Evolutionary conservation across 768 basidiomycete species (phyloP), one percentile per base, ranked within the genome.

Genomic region (Boletus rubescentipes): DNA sequence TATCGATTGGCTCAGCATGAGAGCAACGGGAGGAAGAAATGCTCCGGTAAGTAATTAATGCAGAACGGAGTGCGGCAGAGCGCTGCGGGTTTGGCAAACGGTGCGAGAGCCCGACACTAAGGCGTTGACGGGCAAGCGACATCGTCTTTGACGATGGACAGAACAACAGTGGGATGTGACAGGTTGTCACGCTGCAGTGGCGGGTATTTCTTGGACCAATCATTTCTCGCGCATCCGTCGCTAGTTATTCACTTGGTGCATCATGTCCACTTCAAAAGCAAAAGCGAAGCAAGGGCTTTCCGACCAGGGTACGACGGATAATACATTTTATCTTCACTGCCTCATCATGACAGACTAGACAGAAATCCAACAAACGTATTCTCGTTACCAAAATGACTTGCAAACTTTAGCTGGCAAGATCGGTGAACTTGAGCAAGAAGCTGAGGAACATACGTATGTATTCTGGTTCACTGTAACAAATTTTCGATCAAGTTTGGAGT

Each of bases 371-470:
- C 83, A 86, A 72, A 87, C 77, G 39, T 96, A 91, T 66, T 78
- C 85, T 58, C 84, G 86, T 53, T 79, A 89, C 64, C 90, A 95
- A 71, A 90, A 81, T 72, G 96, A 98, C 45, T 76, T 98, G 29
- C 93, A 95, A 70, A 82, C 85, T n/a, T 74, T 98, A 26, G 93
- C 93, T 35, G 83, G 86, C 59, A 98, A 98, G 75, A 95, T 98
- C 62, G 91, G 91, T 56, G 97, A 99, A 72, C 79, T 99, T 31
- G 97, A 99, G 70, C 84, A 87, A 60, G 97, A 99, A 65, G 85
- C 92, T 18, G 97, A 99, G 57, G 97, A 99, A 68, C 94, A 99
- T 70, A 79, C 81, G 96, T 94, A 58, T 60, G 86, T 80, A 14
- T 39, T 42, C 54, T 44, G 51, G 31, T 34, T 42, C n/a, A 6